phyloP scores from a whole-genome alignment of 2,329 filamentous ascomycete genomes.

The Dothideomycetes sp. region DNA sequence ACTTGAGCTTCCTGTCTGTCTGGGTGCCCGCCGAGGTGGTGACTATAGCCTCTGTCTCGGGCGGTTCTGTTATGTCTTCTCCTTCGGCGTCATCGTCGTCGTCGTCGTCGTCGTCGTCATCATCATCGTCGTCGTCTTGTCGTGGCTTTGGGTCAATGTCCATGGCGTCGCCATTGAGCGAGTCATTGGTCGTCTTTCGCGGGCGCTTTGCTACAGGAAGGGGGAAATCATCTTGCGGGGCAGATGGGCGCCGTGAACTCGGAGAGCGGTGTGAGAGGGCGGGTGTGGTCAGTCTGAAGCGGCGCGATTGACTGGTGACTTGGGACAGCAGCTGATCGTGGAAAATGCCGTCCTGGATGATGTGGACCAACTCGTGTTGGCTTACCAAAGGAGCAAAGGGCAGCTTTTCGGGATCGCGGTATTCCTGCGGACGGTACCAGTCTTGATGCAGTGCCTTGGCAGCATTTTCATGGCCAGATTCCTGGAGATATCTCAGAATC shows the following conservation, averaged over 20 bases:
- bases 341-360: conserved; percentile 55
- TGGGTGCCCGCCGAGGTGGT: conserved; percentile 20
- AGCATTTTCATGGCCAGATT: conserved; percentile 27
- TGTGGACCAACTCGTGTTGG: conserved; percentile 49
- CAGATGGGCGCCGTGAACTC: not conserved
- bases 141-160: conserved; percentile 33
- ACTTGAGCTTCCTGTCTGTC: conserved; percentile 24
- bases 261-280: not conserved
- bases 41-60: conserved; percentile 2
- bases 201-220: conserved; percentile 25
- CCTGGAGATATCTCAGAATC: conserved; percentile 52
- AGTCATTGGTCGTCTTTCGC: conserved; percentile 24
- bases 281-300: conserved; percentile 13
- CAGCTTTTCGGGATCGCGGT: conserved; percentile 47
- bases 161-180: conserved; percentile 38
- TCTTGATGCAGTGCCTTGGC: conserved; percentile 51
- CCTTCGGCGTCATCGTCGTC: conserved; percentile 19
- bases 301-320: conserved; percentile 13
- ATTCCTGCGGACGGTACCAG: conserved; percentile 43
- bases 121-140: conserved; percentile 18
- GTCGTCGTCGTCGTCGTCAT: conserved; percentile 21
- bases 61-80: conserved; percentile 19
- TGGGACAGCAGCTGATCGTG: conserved; percentile 31
- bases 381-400: conserved; percentile 53
- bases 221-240: conserved; percentile 23